Conservation (phyloP, 192 early-diverging fungal genomes). For the Coemansia sp. region DNA sequence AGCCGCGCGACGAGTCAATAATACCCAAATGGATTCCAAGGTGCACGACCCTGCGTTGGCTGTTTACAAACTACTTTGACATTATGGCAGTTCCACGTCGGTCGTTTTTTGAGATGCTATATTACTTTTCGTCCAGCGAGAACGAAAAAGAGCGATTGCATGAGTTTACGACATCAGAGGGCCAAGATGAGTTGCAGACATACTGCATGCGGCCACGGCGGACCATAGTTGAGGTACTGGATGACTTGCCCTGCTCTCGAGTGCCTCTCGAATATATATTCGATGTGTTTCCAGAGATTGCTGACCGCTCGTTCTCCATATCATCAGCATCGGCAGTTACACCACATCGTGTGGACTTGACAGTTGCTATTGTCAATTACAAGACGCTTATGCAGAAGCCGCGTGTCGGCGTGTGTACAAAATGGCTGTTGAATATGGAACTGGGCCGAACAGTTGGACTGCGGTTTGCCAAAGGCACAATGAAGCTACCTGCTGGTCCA, state of each 20-base stretch:
- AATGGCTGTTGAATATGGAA: conserved; percentile 60
- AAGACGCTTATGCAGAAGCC: conserved; percentile 72
- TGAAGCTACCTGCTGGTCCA: conserved; percentile 60
- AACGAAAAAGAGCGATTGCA: conserved; percentile 76
- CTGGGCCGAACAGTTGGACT: conserved; percentile 38
- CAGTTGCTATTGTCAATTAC: conserved; percentile 85
- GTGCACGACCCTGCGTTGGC: conserved; percentile 64
- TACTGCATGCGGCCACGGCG: conserved; percentile 82
- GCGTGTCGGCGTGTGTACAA: conserved; percentile 81
- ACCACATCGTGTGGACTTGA: conserved; percentile 61
- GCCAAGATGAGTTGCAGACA: conserved; percentile 84
- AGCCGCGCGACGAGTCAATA: background rate
- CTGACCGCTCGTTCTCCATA: conserved; percentile 85
- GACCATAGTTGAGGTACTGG: conserved; percentile 80
- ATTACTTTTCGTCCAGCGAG: conserved; percentile 70
- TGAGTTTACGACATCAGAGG: conserved; percentile 76
- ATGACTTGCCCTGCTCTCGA: conserved; percentile 76
- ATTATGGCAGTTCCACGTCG: conserved; percentile 81
- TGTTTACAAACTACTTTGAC: conserved; percentile 79
- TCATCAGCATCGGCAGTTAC: conserved; percentile 60
- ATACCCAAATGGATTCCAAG: conserved; percentile 10
- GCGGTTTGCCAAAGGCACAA: conserved; percentile 63
- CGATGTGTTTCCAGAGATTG: conserved; percentile 80
- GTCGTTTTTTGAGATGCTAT: conserved; percentile 88
- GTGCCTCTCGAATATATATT: conserved; percentile 77